phyloP scores from a whole-genome alignment of 495 filamentous ascomycete species.

The Pseudomonodictys pantanalensis region DNA sequence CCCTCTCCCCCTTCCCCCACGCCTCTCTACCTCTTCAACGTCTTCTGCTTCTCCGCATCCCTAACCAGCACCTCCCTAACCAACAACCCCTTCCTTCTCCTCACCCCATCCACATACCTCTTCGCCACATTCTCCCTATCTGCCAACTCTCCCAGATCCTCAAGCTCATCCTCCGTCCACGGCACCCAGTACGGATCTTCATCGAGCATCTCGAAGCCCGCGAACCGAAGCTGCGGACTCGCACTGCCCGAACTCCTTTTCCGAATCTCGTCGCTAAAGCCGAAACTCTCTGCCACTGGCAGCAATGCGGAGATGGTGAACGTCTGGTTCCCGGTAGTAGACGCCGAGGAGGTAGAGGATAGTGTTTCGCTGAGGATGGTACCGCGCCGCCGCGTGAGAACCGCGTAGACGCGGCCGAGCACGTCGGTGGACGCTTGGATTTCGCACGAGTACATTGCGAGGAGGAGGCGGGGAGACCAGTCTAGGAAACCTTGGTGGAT shows the following conservation, averaged over 20 bases:
- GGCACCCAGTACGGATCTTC: conserved; percentile 97
- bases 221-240: conserved; percentile 87
- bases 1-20: background rate
- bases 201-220: conserved; percentile 85
- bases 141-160: conserved; percentile 90
- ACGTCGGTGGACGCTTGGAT: conserved; percentile 97
- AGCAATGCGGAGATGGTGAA: conserved; percentile 85
- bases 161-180: conserved; percentile 91
- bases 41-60: conserved; percentile 98
- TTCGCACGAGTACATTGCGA: conserved; percentile 98
- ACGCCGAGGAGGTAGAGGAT: conserved; percentile 59
- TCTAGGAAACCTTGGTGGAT: conserved; percentile 87
- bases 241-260: conserved; percentile 90
- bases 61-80: conserved; percentile 75
- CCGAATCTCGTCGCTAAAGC: conserved; percentile 92
- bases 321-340: conserved; percentile 72
- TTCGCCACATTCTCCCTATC: conserved; percentile 95
- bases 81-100: conserved; percentile 79
- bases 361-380: conserved; percentile 84
- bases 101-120: conserved; percentile 87
- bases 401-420: conserved; percentile 88
- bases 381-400: conserved; percentile 86
- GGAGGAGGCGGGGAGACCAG: conserved; percentile 88
- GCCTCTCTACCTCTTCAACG: conserved; percentile 70
- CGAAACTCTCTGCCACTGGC: conserved; percentile 91